A percentile compares a stretch with the other conserved stretches of the same genome.
Evolutionary conservation across 1,284 basidiomycete genomes (phyloP).

Genomic region (Blastosporella zonata): DNA sequence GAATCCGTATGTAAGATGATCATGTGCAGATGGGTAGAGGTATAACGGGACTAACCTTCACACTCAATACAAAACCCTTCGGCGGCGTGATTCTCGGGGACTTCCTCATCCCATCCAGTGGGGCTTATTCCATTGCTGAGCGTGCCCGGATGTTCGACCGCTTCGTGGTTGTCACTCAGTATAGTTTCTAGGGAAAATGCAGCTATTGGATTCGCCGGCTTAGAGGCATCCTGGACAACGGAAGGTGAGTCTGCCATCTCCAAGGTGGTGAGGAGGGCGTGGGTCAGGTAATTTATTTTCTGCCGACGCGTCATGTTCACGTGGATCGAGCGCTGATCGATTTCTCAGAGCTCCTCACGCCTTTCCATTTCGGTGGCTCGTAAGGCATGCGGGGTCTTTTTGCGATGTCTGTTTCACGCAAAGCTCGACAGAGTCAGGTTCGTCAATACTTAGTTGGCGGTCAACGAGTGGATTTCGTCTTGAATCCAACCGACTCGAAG

Average conservation of each 20-base stretch:
- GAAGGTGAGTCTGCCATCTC: constrained; percentile 17
- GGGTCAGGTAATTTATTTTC: constrained; percentile 8
- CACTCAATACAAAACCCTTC: constrained; percentile 79
- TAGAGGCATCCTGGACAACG: constrained; percentile 11
- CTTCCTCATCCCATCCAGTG: constrained; percentile 67
- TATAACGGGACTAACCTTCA: constrained; percentile 54
- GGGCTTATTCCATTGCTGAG: constrained; percentile 31
- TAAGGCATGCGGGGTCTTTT: too few species aligned
- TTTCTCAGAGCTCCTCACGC: too few species aligned
- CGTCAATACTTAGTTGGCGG: too few species aligned
- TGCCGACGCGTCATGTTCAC: constrained; percentile 16
- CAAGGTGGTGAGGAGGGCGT: constrained; percentile 1
- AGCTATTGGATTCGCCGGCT: constrained; percentile 16
- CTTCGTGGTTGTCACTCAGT: constrained; percentile 56
- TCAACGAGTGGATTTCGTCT: too few species aligned
- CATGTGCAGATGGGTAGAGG: neutral
- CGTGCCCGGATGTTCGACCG: constrained; percentile 49
- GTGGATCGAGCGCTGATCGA: too few species aligned
- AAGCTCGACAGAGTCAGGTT: too few species aligned
- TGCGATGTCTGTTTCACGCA: too few species aligned
- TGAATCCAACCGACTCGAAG: too few species aligned
- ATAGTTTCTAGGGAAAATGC: constrained; percentile 66
- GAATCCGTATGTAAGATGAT: constrained; percentile 3
- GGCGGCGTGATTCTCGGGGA: constrained; percentile 39
- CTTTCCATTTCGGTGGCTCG: too few species aligned